A percentile compares a stretch with the other conserved stretches of the same genome.
phyloP scores from a whole-genome alignment of 352 stramenopile species.

The Globisporangium carolinianum region DNA sequence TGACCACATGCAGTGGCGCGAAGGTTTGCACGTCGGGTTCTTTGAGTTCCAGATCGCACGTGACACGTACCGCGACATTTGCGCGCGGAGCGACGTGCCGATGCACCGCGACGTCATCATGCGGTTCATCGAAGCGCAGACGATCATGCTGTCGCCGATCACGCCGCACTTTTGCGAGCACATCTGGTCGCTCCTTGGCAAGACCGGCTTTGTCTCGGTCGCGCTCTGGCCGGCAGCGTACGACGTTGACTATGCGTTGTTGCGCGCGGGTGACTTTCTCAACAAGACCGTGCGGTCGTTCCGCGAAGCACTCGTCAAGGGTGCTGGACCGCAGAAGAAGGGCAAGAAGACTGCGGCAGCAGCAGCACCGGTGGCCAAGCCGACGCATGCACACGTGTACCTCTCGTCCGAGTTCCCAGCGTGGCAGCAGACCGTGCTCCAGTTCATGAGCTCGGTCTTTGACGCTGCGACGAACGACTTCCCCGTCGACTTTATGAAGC shows the following conservation, averaged over 20 bases:
- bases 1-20: slow-evolving; percentile 91
- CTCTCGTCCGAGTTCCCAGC: slow-evolving; percentile 76
- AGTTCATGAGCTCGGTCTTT: slow-evolving; percentile 73
- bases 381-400: slow-evolving; percentile 83
- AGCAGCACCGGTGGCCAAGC: slow-evolving; percentile 82
- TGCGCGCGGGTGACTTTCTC: slow-evolving; percentile 91
- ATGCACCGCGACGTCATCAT: slow-evolving; percentile 92
- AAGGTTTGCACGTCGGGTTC: slow-evolving; percentile 97
- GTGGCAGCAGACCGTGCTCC: slow-evolving; percentile 82
- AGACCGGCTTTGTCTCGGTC: slow-evolving; percentile 87
- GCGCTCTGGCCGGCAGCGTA: slow-evolving; percentile 81
- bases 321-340: slow-evolving; percentile 53
- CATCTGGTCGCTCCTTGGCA: slow-evolving; percentile 91
- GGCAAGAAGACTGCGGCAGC: slow-evolving; percentile 85
- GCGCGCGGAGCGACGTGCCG: slow-evolving; percentile 58
- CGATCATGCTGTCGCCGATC: slow-evolving; percentile 94
- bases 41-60: slow-evolving; percentile 98
- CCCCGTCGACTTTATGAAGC: slow-evolving; percentile 82
- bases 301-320: slow-evolving; percentile 80
- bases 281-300: slow-evolving; percentile 90
- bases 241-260: slow-evolving; percentile 90
- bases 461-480: slow-evolving; percentile 60
- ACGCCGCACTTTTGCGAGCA: slow-evolving; percentile 94
- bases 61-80: slow-evolving; percentile 97
- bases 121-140: slow-evolving; percentile 92